Percentiles rank a stretch among this genome's conserved stretches.
Conservation (phyloP, 2,329 filamentous ascomycete genomes). For the Hymenotorrendiella dingleyae region DNA sequence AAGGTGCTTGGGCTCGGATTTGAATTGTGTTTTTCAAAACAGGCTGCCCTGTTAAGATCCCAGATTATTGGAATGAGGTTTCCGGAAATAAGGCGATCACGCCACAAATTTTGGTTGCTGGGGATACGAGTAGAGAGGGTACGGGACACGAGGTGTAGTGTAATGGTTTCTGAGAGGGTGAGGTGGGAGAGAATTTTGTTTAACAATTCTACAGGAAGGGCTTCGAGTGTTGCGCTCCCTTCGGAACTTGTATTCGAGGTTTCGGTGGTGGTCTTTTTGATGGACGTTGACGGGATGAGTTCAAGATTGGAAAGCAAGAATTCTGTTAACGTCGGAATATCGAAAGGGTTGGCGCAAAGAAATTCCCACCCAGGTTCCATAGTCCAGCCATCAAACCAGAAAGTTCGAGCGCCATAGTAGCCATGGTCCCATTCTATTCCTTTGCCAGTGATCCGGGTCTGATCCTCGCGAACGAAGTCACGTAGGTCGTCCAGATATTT, state of each 20-base stretch:
- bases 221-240: conserved; percentile 2
- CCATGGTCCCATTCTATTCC: conserved; percentile 9
- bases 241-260: not conserved
- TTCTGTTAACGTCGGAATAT: conserved; percentile 7
- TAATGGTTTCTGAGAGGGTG: not conserved
- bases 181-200: conserved; percentile 6
- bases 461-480: conserved; percentile 1
- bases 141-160: conserved; percentile 2
- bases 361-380: conserved; percentile 10
- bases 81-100: conserved; percentile 6
- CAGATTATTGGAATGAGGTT: conserved; percentile 6
- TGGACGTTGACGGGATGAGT: not conserved
- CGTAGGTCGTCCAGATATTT: not conserved
- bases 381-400: conserved; percentile 6
- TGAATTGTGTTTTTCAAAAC: conserved; percentile 3
- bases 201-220: conserved; percentile 7
- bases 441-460: not conserved
- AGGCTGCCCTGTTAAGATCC: conserved; percentile 5
- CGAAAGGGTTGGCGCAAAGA: conserved; percentile 8
- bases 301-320: conserved; percentile 8
- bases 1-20: not conserved
- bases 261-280: not conserved
- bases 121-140: not conserved
- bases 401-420: conserved; percentile 9
- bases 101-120: conserved; percentile 7